Evolutionary conservation across 2,329 filamentous ascomycete genomes (phyloP).

Genomic region (Cercospora zeae-maydis): DNA sequence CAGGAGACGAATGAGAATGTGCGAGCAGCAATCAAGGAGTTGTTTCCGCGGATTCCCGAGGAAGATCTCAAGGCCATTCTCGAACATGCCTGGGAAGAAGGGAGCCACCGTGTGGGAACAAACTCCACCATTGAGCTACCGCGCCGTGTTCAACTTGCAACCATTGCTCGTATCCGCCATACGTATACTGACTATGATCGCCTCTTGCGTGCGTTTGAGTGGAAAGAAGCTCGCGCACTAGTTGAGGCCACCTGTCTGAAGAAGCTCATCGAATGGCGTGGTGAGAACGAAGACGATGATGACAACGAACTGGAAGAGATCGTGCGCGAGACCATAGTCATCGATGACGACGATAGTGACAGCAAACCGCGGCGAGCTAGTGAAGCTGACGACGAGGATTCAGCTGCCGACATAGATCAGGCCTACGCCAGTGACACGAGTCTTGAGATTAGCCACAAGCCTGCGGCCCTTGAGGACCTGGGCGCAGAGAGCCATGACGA

Average conservation of each 20-base stretch:
- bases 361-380: constrained; percentile 5
- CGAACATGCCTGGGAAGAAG: constrained; percentile 59
- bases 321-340: constrained; percentile 61
- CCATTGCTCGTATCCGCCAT: constrained; percentile 61
- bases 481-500: constrained; percentile 32
- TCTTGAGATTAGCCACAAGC: constrained; percentile 31
- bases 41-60: constrained; percentile 61
- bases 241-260: constrained; percentile 56
- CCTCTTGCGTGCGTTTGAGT: constrained; percentile 50
- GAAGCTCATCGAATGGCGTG: constrained; percentile 60
- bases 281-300: constrained; percentile 51
- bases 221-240: constrained; percentile 52
- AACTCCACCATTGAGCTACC: constrained; percentile 53
- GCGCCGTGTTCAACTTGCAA: constrained; percentile 58
- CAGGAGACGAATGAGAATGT: constrained; percentile 49
- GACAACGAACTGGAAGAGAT: constrained; percentile 55
- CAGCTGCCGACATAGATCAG: constrained; percentile 17
- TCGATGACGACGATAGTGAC: constrained; percentile 58
- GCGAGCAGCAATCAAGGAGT: constrained; percentile 56
- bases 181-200: constrained; percentile 61
- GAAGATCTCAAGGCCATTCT: constrained; percentile 57
- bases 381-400: constrained; percentile 25
- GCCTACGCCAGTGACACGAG: constrained; percentile 30
- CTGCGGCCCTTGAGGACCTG: constrained; percentile 28
- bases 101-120: constrained; percentile 56